Base-by-base conservation (phyloP, 2,329 filamentous ascomycete genomes). In the Metarhizium anisopliae region DNA sequence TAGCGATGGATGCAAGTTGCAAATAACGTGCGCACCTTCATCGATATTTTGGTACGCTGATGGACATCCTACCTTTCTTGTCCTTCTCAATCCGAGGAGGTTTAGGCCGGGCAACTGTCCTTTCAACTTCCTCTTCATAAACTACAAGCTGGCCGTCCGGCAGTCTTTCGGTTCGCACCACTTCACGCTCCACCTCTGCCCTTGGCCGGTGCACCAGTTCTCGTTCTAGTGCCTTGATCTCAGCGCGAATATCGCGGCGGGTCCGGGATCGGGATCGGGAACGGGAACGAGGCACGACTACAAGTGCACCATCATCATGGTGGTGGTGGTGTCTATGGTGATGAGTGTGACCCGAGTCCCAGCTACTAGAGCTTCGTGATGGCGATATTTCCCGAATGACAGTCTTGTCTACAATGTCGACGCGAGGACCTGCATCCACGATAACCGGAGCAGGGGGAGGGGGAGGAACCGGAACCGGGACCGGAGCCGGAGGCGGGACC, bases 51-150 rank as follows among this genome's bases (percentile, higher is more conserved):
- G 87, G 88, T 72, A 89, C 82, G 77, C 87, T 89, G 76, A 92
- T 85, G 78, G 85, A 83, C 84, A 94, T 85, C 88, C 86, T 94
- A 95, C 92, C 91, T 91, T 89, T 94, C 79, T 87, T 87, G 75
- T 96, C 90, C 78, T 88, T 90, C 74, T 90, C 88, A 65, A 96
- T 84, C 63, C 87, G 79, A 60, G 88, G 76, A 54, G 81, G 81
- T 68, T 75, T 79, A 66, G 73, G 73, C 51, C 75, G 74, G 64
- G 80, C 77, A 60, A 79, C 75, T 53, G 82, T 69, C 64, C 72
- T 75, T 70, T 84, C 80, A 60, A 84, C 70, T 63, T 76, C 69
- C 62, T 85, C 79, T 72, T 83, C 78, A 59, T 84, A 86, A 47
- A 89, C 69, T 50, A 89, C 77, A 38, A 89, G 67, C 61, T 84